These are phyloP conservation scores for Eucalyptus coolabah DNA, from an alignment of 345 rosid genomes.

Conservation along the genomic window DNA sequence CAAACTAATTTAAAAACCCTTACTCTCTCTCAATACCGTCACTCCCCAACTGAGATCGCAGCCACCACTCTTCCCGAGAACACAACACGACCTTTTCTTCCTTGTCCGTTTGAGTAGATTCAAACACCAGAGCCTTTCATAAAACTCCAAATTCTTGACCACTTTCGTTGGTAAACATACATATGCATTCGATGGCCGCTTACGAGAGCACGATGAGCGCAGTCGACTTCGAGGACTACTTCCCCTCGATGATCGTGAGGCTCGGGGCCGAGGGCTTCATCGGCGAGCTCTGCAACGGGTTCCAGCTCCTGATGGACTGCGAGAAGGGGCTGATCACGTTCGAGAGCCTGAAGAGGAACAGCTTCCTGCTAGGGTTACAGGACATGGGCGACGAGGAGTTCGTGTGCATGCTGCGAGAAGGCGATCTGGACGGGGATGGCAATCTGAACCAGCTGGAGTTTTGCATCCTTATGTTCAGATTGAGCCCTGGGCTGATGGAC, in stretches of 20 bases:
- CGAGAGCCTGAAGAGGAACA: conserved; percentile 62
- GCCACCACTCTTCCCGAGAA: neutral
- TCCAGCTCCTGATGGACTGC: conserved; percentile 40
- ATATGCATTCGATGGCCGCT: neutral
- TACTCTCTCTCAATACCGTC: neutral
- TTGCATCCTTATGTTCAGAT: conserved; percentile 53
- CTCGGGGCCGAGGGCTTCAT: conserved; percentile 49
- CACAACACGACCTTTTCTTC: neutral
- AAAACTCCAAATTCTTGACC: neutral
- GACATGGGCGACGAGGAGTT: conserved; percentile 53
- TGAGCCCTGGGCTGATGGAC: conserved; percentile 44
- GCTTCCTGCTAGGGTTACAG: conserved; percentile 28
- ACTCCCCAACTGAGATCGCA: neutral
- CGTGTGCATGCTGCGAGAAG: conserved; percentile 47
- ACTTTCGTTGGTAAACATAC: neutral
- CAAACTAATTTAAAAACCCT: neutral
- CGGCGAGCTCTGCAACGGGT: conserved; percentile 46
- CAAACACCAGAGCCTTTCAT: neutral
- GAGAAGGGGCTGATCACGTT: conserved; percentile 58
- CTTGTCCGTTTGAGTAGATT: neutral
- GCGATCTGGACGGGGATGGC: conserved; percentile 62
- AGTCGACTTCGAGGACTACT: conserved; percentile 37
- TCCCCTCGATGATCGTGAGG: conserved; percentile 43
- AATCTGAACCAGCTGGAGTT: conserved; percentile 57
- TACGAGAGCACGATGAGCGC: neutral